phyloP scores from a whole-genome alignment of 805 yeast species.

The Cyberlindnera saturnus region DNA sequence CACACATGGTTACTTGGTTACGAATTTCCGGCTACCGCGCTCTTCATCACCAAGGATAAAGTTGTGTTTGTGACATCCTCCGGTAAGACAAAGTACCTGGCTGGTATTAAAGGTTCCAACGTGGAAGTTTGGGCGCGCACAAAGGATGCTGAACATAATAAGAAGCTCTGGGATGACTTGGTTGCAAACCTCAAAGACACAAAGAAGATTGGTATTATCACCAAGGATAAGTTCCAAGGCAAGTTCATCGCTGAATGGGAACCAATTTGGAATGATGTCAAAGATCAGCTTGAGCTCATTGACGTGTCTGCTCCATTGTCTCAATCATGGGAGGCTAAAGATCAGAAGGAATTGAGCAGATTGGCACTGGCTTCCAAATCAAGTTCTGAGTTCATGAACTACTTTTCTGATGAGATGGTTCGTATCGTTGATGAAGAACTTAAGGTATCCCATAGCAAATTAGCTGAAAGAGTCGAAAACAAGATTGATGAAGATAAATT shows the following conservation, averaged over 20 bases:
- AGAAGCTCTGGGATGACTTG: constrained; percentile 55
- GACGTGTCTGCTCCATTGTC: constrained; percentile 53
- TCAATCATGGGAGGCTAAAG: constrained; percentile 65
- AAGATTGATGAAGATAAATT: constrained; percentile 77
- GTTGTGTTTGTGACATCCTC: constrained; percentile 68
- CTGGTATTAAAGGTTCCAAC: constrained; percentile 43
- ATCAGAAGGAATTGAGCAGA: constrained; percentile 64
- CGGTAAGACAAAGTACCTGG: constrained; percentile 78
- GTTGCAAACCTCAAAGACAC: constrained; percentile 36
- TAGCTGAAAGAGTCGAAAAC: constrained; percentile 72
- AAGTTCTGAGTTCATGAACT: constrained; percentile 72
- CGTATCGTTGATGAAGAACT: constrained; percentile 80
- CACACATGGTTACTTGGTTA: constrained; percentile 93
- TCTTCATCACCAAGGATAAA: constrained; percentile 56
- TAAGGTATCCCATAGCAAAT: constrained; percentile 62
- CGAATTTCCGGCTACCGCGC: constrained; percentile 89
- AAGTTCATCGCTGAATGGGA: constrained; percentile 82
- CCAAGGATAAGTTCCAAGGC: constrained; percentile 76
- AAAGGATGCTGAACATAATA: constrained; percentile 76
- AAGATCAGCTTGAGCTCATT: constrained; percentile 36
- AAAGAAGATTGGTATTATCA: constrained; percentile 56
- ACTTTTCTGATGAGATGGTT: constrained; percentile 84
- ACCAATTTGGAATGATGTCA: constrained; percentile 32
- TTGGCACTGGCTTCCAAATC: constrained; percentile 70
- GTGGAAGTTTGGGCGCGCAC: constrained; percentile 65